A percentile compares a stretch with the other conserved stretches of the same genome.
Conservation (phyloP, 2,329 filamentous ascomycete species). For the Grosmannia penicillata region DNA sequence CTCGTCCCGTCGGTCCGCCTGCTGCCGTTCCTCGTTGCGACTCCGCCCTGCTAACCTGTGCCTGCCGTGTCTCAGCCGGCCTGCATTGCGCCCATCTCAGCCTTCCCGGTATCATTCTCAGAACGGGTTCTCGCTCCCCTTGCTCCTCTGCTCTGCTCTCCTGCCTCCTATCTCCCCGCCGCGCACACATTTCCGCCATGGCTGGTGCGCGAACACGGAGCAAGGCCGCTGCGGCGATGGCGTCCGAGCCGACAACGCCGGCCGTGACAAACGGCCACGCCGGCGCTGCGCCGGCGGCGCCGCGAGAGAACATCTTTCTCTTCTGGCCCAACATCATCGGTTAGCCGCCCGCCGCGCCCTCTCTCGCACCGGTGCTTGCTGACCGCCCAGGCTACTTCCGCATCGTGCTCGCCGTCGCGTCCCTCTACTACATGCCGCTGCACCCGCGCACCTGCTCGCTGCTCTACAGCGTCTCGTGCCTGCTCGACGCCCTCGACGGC, state of each 20-base stretch:
- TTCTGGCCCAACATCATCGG: constrained; percentile 75
- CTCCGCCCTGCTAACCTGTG: too few relatives aligned
- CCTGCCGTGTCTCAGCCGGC: too few relatives aligned
- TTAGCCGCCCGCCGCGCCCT: constrained; percentile 19
- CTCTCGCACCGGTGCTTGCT: background rate
- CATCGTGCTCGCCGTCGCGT: constrained; percentile 71
- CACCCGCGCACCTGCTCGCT: constrained; percentile 91
- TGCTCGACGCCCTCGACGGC: constrained; percentile 90
- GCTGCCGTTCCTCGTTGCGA: too few relatives aligned
- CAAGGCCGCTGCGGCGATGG: constrained; percentile 13
- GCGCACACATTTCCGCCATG: too few relatives aligned
- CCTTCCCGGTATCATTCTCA: too few relatives aligned
- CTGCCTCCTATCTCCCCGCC: too few relatives aligned
- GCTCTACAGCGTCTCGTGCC: constrained; percentile 84
- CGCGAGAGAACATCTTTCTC: constrained; percentile 62
- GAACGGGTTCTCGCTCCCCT: background rate
- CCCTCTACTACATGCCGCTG: constrained; percentile 97
- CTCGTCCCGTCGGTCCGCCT: too few relatives aligned
- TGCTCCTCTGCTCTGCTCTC: background rate
- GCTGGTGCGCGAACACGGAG: constrained; percentile 15
- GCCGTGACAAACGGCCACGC: constrained; percentile 22
- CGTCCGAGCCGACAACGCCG: background rate
- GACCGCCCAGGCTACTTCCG: constrained; percentile 50
- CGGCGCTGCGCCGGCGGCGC: constrained; percentile 24
- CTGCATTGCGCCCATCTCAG: too few relatives aligned